Base-by-base conservation (phyloP, 2,329 filamentous ascomycete species). In the Trichoderma asperellum region DNA sequence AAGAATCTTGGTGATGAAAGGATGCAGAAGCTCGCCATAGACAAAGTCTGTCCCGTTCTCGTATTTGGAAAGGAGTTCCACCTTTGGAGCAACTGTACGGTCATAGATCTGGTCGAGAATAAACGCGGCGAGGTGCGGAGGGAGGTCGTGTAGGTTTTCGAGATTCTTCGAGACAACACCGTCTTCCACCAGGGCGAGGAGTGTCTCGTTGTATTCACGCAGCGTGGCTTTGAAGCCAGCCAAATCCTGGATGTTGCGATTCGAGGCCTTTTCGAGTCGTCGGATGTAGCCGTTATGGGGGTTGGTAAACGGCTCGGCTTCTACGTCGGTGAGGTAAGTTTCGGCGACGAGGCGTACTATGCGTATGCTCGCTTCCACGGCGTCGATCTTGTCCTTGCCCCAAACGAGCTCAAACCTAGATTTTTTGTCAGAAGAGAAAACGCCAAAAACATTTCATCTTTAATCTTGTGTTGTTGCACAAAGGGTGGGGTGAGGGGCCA, bases 31-130 rank as follows among this genome's bases (percentile, higher is more conserved):
- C 79, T 99, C 96, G 77, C 96, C 96, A 77, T 99, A 99, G 49
- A 97, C 92, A 74, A 97, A 95, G 79, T 97, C 93, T 73, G 92
- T 93, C 74, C 94, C 95, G 77, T 94, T 93, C 76, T 96, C 89
- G 78, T 98, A 97, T 74, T 92, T 90, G 70, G 89, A 89, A 14
- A 98, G 87, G 11, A 91, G 88, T 72, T 97, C 92, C 29, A 97
- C 93, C 71, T 92, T 89, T 6, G 93, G 94, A 2, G 94, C 96
- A 8, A 99, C 96, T 5, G 93, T 97, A 62, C 96, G 92, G 75
- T 94, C 90, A 81, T 97, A 98, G 27, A 93, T 91, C 78, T 99
- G 94, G 67, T 88, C 89, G 53, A 97, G 86, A 74, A 97, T 95
- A 73, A 93, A 90, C 73, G 92, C 89, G 58, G 94, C 89, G 60